Evolutionary conservation across 2,329 filamentous ascomycete genomes (phyloP).

Genomic region (Aspergillus japonicus): DNA sequence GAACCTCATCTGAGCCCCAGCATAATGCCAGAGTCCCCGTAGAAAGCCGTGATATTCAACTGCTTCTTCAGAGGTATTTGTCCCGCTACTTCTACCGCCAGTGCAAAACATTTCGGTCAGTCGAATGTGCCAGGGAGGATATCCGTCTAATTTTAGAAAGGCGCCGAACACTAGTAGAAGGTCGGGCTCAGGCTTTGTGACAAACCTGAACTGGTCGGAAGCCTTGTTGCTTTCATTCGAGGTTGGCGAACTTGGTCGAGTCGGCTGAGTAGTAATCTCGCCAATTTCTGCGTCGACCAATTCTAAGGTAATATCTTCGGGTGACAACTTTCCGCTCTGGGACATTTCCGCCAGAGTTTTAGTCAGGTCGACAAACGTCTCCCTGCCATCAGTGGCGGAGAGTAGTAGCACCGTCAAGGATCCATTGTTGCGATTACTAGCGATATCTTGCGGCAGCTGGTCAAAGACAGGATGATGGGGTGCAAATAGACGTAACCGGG

Average conservation of each 20-base stretch:
- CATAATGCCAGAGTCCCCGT: constrained; percentile 77
- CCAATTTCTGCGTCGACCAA: constrained; percentile 86
- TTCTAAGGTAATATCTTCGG: constrained; percentile 78
- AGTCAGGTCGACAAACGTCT: constrained; percentile 92
- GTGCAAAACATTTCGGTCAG: constrained; percentile 87
- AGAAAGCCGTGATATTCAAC: constrained; percentile 96
- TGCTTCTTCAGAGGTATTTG: constrained; percentile 39
- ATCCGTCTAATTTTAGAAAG: constrained; percentile 79
- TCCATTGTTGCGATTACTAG: constrained; percentile 25
- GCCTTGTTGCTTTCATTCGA: not conserved
- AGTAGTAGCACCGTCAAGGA: constrained; percentile 70
- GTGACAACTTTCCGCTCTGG: constrained; percentile 77
- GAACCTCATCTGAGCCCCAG: constrained; percentile 83
- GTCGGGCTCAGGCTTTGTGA: constrained; percentile 83
- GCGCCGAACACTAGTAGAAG: constrained; percentile 84
- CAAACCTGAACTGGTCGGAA: not conserved
- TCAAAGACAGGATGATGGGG: constrained; percentile 61
- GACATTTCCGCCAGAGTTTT: constrained; percentile 94
- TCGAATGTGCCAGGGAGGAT: constrained; percentile 94
- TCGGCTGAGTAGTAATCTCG: constrained; percentile 49
- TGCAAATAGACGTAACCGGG: constrained; percentile 69
- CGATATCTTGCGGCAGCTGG: constrained; percentile 15
- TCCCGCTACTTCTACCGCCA: constrained; percentile 40
- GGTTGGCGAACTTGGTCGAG: constrained; percentile 14
- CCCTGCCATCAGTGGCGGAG: constrained; percentile 82